Percentiles rank a stretch among this genome's conserved stretches.
These are phyloP conservation scores for Angophora floribunda DNA, from an alignment of 345 rosid genomes.

Conservation along the genomic window DNA sequence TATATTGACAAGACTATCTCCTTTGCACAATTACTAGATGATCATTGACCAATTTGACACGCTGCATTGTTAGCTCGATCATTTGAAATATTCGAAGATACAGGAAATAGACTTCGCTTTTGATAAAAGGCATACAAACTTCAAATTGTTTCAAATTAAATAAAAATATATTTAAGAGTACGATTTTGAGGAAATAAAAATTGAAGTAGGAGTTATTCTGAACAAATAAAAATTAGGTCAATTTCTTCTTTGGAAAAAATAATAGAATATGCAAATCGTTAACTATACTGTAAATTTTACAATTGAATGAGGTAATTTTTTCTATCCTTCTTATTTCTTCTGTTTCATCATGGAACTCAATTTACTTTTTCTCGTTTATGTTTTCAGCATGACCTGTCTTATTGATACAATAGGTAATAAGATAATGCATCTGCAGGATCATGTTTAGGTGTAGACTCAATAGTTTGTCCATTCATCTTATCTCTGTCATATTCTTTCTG, in stretches of 20 bases:
- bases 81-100: neutral
- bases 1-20: neutral
- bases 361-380: neutral
- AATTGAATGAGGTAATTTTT: neutral
- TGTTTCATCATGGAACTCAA: neutral
- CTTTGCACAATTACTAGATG: neutral
- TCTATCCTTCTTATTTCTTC: neutral
- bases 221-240: neutral
- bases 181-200: neutral
- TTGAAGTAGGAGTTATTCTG: neutral
- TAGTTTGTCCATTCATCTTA: too few relatives aligned
- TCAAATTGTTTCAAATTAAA: neutral
- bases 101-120: neutral
- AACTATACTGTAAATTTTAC: too few relatives aligned
- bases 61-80: neutral
- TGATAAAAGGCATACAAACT: too few relatives aligned
- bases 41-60: neutral
- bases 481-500: too few relatives aligned
- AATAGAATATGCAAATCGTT: neutral
- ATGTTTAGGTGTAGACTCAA: neutral
- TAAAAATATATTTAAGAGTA: neutral
- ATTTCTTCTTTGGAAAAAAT: neutral
- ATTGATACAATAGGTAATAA: neutral
- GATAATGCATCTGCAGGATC: neutral
- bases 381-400: neutral